phyloP scores from a whole-genome alignment of 805 yeast genomes.

The Vanderwaltozyma tropicalis region DNA sequence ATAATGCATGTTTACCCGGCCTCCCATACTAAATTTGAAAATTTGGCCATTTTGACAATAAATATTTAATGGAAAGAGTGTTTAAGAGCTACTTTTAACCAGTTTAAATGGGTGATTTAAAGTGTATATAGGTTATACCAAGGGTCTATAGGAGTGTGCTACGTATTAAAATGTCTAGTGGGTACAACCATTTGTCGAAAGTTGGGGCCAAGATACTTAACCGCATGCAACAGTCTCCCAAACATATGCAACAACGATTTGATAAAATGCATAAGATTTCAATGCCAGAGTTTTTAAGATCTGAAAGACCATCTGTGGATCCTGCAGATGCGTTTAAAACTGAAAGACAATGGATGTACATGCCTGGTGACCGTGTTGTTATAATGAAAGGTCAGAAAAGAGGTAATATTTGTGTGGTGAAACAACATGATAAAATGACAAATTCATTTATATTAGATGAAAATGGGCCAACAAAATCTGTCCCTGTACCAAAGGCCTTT shows the following conservation, averaged over 20 bases:
- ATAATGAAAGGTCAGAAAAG: constrained; percentile 57
- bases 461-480: constrained; percentile 51
- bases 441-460: constrained; percentile 59
- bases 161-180: not conserved
- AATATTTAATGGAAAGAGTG: no score
- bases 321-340: constrained; percentile 30
- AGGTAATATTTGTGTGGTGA: constrained; percentile 66
- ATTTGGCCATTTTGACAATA: no score
- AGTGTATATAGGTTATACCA: no score
- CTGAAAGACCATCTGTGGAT: constrained; percentile 23
- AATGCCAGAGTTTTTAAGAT: constrained; percentile 29
- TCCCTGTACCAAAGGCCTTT: constrained; percentile 58
- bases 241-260: constrained; percentile 21
- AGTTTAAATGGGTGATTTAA: no score
- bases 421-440: constrained; percentile 45
- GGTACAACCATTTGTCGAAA: constrained; percentile 26
- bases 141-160: no score
- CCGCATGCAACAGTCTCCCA: constrained; percentile 24
- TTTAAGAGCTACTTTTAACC: no score
- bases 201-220: constrained; percentile 30
- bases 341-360: constrained; percentile 46
- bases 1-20: no score
- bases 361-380: constrained; percentile 71
- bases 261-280: constrained; percentile 24
- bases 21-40: no score